These are phyloP conservation scores for Penicillium manginii DNA, from an alignment of 495 filamentous ascomycete species.

Conservation along the genomic window DNA sequence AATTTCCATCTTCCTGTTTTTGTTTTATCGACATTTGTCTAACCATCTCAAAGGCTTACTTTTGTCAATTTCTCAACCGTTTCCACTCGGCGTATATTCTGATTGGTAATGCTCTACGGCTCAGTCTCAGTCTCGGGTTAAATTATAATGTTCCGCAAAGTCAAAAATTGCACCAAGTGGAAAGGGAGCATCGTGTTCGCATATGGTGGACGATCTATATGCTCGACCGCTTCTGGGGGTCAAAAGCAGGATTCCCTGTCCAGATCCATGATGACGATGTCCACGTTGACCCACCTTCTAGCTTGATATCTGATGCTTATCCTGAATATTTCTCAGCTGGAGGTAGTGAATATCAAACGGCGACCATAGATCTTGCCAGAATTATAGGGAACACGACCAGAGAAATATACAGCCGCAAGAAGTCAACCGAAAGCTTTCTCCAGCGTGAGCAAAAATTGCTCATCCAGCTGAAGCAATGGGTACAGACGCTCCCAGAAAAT, in stretches of 20 bases:
- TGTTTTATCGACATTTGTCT: background rate
- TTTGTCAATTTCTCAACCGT: slow-evolving; percentile 44
- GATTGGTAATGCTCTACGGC: slow-evolving; percentile 40
- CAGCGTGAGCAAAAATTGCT: slow-evolving; percentile 41
- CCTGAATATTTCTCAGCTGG: slow-evolving; percentile 39
- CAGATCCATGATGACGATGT: slow-evolving; percentile 46
- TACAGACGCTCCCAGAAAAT: slow-evolving; percentile 39
- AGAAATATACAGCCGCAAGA: slow-evolving; percentile 40
- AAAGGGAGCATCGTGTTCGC: slow-evolving; percentile 42
- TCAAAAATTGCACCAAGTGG: slow-evolving; percentile 37
- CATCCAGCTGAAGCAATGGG: slow-evolving; percentile 43
- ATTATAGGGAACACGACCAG: slow-evolving; percentile 39
- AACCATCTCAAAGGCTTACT: slow-evolving; percentile 30
- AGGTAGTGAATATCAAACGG: slow-evolving; percentile 35
- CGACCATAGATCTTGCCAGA: slow-evolving; percentile 36
- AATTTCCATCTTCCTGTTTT: background rate
- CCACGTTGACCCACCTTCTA: slow-evolving; percentile 40
- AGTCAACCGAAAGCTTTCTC: slow-evolving; percentile 39
- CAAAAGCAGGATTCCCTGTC: slow-evolving; percentile 41
- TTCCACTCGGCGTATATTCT: slow-evolving; percentile 41
- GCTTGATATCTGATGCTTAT: slow-evolving; percentile 24
- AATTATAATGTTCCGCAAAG: slow-evolving; percentile 44
- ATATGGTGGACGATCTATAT: slow-evolving; percentile 48
- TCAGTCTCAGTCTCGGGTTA: slow-evolving; percentile 39
- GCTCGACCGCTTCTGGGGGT: slow-evolving; percentile 46